Evolutionary conservation across 1,139 yeast genomes (phyloP), one percentile per base, ranked within the genome.

Genomic region (Sugiyamaella paludigena): DNA sequence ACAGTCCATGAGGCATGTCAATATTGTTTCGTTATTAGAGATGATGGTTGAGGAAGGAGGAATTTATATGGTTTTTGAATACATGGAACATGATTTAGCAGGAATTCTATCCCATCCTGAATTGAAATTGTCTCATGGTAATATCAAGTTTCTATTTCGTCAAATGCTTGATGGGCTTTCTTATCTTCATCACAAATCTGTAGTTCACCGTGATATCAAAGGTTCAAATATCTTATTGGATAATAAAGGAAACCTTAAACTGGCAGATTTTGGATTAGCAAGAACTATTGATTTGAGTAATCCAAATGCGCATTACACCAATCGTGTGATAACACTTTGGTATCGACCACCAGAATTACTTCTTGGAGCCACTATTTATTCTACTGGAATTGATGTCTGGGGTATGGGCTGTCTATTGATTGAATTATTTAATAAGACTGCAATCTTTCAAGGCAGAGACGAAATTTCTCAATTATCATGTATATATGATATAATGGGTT

Each of bases 181-280:
- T 48, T 92, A 89, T 66, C 72, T 92, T 51, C 98, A 92, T 67
- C 76, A 77, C 36, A 83, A 82, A 58, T 76, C 87, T 47, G 84
- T 92, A 12, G 79, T 92, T 45, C 98, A 92, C 68, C 78, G 98
- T 52, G 98, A 92, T 69, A 87, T 92, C 56, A 92, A 92, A 70
- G 97, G 96, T 1, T 88, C 97, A 2, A 92, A 92, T 65, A 84
- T 92, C 27, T 74, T 92, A 50, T 74, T 92, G 52, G 84, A 86
- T 63, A 78, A 75, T 47, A 68, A 74, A 15, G 98, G 98, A 1
- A 70, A 75, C 29, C 72, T 92, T 47, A 88, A 88, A 66, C 82
- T 91, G 45, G 95, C 98, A 0, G 98, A 91, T 70, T 92, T 91
- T 67, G 98, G 98, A 1, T 76, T 92, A 48, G 98, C 98, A 0